Evolutionary conservation across 148 eudicot genomes (phyloP).

Genomic region (Drosera capensis): DNA sequence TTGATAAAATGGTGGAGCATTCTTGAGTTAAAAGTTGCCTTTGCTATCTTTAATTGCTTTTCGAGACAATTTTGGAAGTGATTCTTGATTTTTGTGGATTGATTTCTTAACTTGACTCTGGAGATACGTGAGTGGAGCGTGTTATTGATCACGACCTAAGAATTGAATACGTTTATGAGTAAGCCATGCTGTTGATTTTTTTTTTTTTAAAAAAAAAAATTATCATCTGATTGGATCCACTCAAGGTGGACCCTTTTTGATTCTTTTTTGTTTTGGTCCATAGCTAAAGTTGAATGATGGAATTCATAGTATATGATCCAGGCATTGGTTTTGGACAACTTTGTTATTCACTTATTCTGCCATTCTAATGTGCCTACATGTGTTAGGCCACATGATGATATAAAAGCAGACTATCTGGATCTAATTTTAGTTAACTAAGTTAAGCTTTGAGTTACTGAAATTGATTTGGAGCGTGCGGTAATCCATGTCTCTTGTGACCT

Average conservation of each 20-base stretch:
- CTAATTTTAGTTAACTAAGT: too few species aligned
- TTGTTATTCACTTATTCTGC: too few species aligned
- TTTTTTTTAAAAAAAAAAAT: background rate
- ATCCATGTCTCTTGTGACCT: too few species aligned
- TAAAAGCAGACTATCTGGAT: too few species aligned
- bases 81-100: conserved; percentile 14
- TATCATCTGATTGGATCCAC: conserved; percentile 33
- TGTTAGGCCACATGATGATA: too few species aligned
- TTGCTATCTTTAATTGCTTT: conserved; percentile 16
- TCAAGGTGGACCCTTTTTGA: conserved; percentile 25
- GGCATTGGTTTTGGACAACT: too few species aligned
- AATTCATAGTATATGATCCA: too few species aligned
- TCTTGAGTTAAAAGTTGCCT: conserved; percentile 15
- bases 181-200: conserved; percentile 23
- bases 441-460: too few species aligned
- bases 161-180: conserved; percentile 26
- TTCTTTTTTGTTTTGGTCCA: conserved; percentile 16
- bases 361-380: too few species aligned
- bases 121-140: conserved; percentile 26
- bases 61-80: conserved; percentile 11
- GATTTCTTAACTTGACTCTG: conserved; percentile 18
- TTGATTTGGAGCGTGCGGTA: too few species aligned
- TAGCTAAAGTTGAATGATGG: background rate
- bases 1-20: conserved; percentile 13
- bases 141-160: conserved; percentile 22